Evolutionary conservation across 441 rosid genomes (phyloP), one percentile per base, ranked within the genome.

Genomic region (Kokia cookei): DNA sequence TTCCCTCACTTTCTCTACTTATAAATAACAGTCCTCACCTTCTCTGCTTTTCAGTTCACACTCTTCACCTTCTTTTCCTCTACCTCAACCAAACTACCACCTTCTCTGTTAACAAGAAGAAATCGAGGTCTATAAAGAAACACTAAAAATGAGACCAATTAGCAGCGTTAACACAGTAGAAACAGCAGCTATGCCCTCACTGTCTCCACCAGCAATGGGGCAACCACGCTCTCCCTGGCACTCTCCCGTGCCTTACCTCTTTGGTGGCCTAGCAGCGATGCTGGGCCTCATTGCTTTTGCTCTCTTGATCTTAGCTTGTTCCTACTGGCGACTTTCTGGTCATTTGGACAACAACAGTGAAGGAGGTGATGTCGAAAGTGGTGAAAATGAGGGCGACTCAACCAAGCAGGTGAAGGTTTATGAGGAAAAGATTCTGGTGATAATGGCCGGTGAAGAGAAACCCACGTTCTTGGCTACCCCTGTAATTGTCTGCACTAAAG

Each of bases 261-360:
- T 95, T 60, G 98, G 99, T 0, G 98, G 98, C 8, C 74, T 95
- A 24, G 97, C 95, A 0, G 99, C 98, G 63, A 95, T 93, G 96
- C 76, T 95, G 27, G 95, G 95, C 22, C 78, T 95, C 73, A 91
- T 95, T 32, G 92, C 99, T 32, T 90, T 93, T 67, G 93, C 99
- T 19, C 93, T 95, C 47, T 71, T 93, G 59, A 89, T 95, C 80
- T 90, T 95, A 27, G 97, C 96, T 0, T 95, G 98, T 73, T 95
- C 99, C 42, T 91, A 89, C 81, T 87, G 94, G 98, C 86, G 82
- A n/a, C 80, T 87, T 50, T 89, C 96, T 3, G 82, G 84, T 22
- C 68, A 81, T 43, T 68, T 83, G 2, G 85, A 83, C 0, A 61
- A 82, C 3, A 54, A 74, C 61, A 50, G 75, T 32, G 72, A 53